phyloP scores from a whole-genome alignment of 2,329 filamentous ascomycete genomes.

The Phialemoniopsis sp. region DNA sequence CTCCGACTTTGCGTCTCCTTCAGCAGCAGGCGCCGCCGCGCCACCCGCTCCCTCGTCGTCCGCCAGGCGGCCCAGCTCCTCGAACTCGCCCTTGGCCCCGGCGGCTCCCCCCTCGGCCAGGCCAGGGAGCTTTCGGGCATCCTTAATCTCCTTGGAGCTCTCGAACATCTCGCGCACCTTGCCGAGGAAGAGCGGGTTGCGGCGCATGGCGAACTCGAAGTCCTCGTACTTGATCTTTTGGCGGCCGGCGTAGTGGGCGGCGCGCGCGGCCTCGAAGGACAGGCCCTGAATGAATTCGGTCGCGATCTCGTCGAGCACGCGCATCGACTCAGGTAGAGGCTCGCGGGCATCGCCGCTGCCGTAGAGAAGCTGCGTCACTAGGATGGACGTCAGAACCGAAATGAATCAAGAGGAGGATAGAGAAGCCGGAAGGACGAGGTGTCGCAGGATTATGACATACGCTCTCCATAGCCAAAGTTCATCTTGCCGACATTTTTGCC shows the following conservation, averaged over 20 bases:
- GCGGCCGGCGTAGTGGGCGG: constrained; percentile 79
- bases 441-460: constrained; percentile 46
- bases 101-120: constrained; percentile 50
- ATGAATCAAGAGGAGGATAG: background rate
- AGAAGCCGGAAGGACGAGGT: no score
- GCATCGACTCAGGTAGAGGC: constrained; percentile 78
- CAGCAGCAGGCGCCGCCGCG: constrained; percentile 6
- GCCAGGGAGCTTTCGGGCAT: constrained; percentile 72
- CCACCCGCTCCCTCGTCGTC: constrained; percentile 5
- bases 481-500: constrained; percentile 80
- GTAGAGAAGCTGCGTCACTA: constrained; percentile 72
- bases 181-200: constrained; percentile 81
- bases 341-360: constrained; percentile 75
- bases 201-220: constrained; percentile 89
- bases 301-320: constrained; percentile 88
- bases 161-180: constrained; percentile 85
- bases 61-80: constrained; percentile 15
- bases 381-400: constrained; percentile 7
- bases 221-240: constrained; percentile 99
- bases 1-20: constrained; percentile 2
- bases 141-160: constrained; percentile 83
- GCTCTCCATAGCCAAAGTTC: constrained; percentile 70
- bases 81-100: constrained; percentile 16
- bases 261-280: constrained; percentile 82
- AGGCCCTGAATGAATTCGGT: constrained; percentile 96